These are phyloP conservation scores for Colletotrichum musicola DNA, from an alignment of 2,329 filamentous ascomycete genomes.

Conservation along the genomic window DNA sequence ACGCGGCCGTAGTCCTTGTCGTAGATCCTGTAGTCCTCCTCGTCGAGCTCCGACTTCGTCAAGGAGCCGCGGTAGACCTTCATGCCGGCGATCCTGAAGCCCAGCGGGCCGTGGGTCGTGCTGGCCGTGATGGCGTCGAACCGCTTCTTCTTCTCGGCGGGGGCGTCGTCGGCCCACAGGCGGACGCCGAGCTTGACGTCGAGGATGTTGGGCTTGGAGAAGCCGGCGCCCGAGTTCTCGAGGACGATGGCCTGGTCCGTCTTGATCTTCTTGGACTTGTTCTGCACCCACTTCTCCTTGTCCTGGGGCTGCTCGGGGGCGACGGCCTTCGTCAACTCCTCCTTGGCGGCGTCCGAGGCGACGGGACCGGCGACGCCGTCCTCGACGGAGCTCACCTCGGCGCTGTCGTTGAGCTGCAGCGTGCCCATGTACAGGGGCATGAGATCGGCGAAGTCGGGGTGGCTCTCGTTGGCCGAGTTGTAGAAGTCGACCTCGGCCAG, in stretches of 20 bases:
- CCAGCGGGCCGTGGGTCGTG: conserved; percentile 71
- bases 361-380: conserved; percentile 61
- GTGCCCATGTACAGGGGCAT: conserved; percentile 91
- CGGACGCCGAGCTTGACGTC: conserved; percentile 92
- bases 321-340: conserved; percentile 50
- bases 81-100: conserved; percentile 76
- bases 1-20: conserved; percentile 73
- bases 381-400: conserved; percentile 60
- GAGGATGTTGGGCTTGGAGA: conserved; percentile 87
- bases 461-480: conserved; percentile 73
- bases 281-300: conserved; percentile 60
- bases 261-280: conserved; percentile 71
- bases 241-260: conserved; percentile 87
- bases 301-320: conserved; percentile 34
- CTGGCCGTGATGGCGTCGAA: conserved; percentile 70
- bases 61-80: conserved; percentile 70
- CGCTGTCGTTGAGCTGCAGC: conserved; percentile 73
- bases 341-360: conserved; percentile 51
- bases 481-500: conserved; percentile 90
- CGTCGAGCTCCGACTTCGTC: conserved; percentile 62
- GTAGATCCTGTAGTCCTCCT: conserved; percentile 70
- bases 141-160: conserved; percentile 68
- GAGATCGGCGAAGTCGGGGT: conserved; percentile 80
- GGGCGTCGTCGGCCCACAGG: conserved; percentile 84
- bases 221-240: conserved; percentile 85